Conservation (phyloP, 108 stramenopile species). For the Conticribra weissflogii region DNA sequence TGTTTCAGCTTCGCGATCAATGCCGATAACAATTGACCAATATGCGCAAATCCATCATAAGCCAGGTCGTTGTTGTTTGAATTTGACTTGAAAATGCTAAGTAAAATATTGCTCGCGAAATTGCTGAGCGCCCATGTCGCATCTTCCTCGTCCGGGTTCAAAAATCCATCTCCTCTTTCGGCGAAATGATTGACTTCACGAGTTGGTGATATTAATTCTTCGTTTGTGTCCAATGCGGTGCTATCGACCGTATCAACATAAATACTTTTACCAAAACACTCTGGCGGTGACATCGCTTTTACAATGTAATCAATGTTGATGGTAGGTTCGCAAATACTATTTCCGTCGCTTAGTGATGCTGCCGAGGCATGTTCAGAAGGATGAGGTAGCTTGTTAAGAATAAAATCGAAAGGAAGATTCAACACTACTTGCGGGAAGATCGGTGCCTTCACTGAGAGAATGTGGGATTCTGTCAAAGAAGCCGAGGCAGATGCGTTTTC, state of each 20-base stretch:
- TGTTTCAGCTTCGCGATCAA: constrained; percentile 39
- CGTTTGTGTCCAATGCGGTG: too few species aligned
- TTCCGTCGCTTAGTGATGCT: constrained; percentile 27
- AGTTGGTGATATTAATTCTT: constrained; percentile 35
- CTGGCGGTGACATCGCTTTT: constrained; percentile 75
- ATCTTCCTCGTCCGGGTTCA: constrained; percentile 21
- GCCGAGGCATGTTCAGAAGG: constrained; percentile 41
- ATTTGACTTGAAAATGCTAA: constrained; percentile 24
- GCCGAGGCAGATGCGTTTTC: constrained; percentile 60
- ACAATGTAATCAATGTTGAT: constrained; percentile 70
- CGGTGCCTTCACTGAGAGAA: constrained; percentile 65
- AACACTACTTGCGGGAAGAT: constrained; percentile 70
- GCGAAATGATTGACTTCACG: constrained; percentile 30
- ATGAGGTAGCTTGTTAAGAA: constrained; percentile 66
- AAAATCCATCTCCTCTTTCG: neutral
- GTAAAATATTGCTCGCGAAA: constrained; percentile 40
- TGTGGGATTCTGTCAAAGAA: constrained; percentile 78
- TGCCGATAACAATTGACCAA: constrained; percentile 24
- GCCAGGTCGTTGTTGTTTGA: constrained; percentile 2
- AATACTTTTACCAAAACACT: constrained; percentile 66
- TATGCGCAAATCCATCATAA: constrained; percentile 14
- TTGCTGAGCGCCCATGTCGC: constrained; percentile 38
- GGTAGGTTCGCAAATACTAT: constrained; percentile 52
- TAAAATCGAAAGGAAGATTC: constrained; percentile 73
- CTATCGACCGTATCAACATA: too few species aligned